Percentiles rank a stretch among this genome's conserved stretches.
Conservation (phyloP, 768 basidiomycete species). For the Brasilioporus rufonigricans region DNA sequence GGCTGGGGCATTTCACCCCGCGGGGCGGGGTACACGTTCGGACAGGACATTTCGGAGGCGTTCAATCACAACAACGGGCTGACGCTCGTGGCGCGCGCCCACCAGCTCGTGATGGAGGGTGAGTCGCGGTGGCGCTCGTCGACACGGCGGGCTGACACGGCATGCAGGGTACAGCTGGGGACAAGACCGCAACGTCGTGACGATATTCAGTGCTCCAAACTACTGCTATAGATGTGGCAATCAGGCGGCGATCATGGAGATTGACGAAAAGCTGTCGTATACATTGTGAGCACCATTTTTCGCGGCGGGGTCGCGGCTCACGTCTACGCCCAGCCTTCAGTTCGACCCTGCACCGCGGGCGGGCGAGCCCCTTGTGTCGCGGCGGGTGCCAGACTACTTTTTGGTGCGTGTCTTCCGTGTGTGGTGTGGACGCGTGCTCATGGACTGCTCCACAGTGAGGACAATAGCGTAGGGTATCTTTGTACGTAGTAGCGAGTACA, state of each 20-base stretch:
- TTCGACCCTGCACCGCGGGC: conserved; percentile 99
- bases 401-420: conserved; percentile 63
- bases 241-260: conserved; percentile 99
- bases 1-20: conserved; percentile 99
- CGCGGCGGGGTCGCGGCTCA: not conserved
- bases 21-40: conserved; percentile 98
- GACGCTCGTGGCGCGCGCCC: conserved; percentile 90
- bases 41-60: conserved; percentile 97
- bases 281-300: conserved; percentile 65
- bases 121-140: conserved; percentile 25
- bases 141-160: conserved; percentile 5
- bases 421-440: not conserved
- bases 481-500: conserved; percentile 11
- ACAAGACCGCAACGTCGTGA: conserved; percentile 98
- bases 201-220: conserved; percentile 99
- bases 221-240: conserved; percentile 99
- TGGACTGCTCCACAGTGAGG: conserved; percentile 18
- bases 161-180: conserved; percentile 88
- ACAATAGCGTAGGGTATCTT: conserved; percentile 19
- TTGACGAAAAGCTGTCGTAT: conserved; percentile 96
- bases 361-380: conserved; percentile 96
- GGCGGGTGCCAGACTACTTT: conserved; percentile 94
- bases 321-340: conserved; percentile 70
- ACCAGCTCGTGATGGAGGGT: conserved; percentile 98
- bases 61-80: conserved; percentile 99